Evolutionary conservation across 345 rosid genomes (phyloP), one percentile per base, ranked within the genome.

Genomic region (Eucalyptus tenuipes): DNA sequence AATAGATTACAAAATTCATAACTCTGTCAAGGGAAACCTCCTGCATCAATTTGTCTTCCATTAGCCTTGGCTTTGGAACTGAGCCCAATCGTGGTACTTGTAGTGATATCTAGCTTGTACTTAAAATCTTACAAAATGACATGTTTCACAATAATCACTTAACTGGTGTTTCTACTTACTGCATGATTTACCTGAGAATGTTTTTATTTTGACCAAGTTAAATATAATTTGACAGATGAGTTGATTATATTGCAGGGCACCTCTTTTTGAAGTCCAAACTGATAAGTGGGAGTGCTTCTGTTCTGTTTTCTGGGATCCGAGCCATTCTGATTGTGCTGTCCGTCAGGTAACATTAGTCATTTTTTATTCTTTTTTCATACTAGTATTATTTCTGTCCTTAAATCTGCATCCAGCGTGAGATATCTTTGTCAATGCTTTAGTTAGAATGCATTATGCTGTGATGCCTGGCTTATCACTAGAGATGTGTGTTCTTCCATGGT

Each of bases 241-340:
- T 37, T 25, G 53, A 88, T 93, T 48, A 89, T 55, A 88, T 87
- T 48, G 40, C 93, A 98, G 99, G 96, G 99, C 99, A 88, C 99
- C 99, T 71, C 93, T 95, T 88, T 94, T 92, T 92, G 99, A 96
- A 91, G 94, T 94, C 89, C 99, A 98, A 92, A 96, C 96, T 87
- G 96, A 94, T 91, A 90, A 95, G 61, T 98, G 99, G 99, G 99
- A 96, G 88, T 98, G 99, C 94, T 98, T 93, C 90, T 94, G 96
- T 90, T 93, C 94, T 90, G 90, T 98, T 88, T 91, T 90, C 37
- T 97, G 99, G 99, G 98, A 98, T 91, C 98, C 99, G 64, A 75
- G 90, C 33, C 98, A 89, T 91, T 96, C 99, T 50, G 99, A 98
- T 93, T 98, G 99, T 90, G 95, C 96, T 45, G 97, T 90, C 86